Conservation (phyloP, 2,329 filamentous ascomycete genomes). For the Colletotrichum gloeosporioides region DNA sequence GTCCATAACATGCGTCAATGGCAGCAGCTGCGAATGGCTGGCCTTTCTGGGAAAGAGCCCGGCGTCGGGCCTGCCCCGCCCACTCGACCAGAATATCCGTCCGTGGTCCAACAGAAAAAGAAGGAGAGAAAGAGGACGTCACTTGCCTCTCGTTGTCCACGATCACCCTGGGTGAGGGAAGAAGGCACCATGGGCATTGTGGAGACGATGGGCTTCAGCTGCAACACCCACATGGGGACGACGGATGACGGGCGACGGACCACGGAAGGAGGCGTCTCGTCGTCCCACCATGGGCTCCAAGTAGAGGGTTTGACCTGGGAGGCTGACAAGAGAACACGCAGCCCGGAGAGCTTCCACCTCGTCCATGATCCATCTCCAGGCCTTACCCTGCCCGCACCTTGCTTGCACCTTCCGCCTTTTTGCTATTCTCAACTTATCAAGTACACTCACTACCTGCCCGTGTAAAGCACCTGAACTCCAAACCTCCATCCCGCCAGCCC, state of each 20-base stretch:
- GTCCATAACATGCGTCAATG: background rate
- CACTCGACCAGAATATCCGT: background rate
- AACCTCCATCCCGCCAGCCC: background rate
- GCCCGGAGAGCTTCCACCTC: background rate
- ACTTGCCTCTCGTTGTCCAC: background rate
- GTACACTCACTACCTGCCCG: background rate
- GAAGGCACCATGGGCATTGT: background rate
- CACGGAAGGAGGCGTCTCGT: conserved; percentile 12
- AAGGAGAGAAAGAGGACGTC: background rate
- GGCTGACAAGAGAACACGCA: background rate
- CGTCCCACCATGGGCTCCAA: conserved; percentile 9
- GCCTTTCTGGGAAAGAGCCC: background rate
- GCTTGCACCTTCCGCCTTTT: background rate
- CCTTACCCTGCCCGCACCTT: background rate
- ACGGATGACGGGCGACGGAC: background rate
- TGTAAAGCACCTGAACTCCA: conserved; percentile 4
- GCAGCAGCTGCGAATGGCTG: background rate
- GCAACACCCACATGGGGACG: background rate
- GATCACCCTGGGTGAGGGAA: background rate
- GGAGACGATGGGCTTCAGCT: background rate
- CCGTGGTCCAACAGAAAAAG: background rate
- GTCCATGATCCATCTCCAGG: background rate
- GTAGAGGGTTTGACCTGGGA: background rate
- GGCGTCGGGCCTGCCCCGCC: background rate
- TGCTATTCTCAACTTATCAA: background rate